Conservation (phyloP, 2,329 filamentous ascomycete species). For the Metarhizium sp. region DNA sequence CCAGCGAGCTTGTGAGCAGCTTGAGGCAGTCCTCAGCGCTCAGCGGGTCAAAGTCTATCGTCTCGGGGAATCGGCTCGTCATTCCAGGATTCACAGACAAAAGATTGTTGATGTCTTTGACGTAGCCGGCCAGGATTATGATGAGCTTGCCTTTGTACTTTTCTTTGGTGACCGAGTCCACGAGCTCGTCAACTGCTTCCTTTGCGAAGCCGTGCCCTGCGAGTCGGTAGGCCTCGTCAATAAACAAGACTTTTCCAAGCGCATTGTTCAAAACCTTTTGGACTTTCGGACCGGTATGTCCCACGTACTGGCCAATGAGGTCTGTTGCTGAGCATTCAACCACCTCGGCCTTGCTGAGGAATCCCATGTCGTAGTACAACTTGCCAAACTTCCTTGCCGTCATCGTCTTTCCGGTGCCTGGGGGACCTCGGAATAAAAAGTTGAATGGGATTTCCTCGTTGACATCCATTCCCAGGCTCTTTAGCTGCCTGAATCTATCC, state of each 20-base stretch:
- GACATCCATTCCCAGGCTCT: conserved; percentile 16
- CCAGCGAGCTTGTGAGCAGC: conserved; percentile 28
- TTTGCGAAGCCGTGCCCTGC: conserved; percentile 45
- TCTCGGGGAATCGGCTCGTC: conserved; percentile 55
- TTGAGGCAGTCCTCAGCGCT: conserved; percentile 28
- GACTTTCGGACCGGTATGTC: conserved; percentile 61
- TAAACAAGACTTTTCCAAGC: conserved; percentile 57
- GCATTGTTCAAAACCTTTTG: conserved; percentile 46
- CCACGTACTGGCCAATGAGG: conserved; percentile 57
- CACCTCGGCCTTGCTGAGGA: conserved; percentile 51
- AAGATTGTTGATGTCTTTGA: conserved; percentile 54
- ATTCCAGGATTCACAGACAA: conserved; percentile 53
- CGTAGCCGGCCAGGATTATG: conserved; percentile 61
- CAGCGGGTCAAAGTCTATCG: conserved; percentile 44
- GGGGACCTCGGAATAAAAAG: conserved; percentile 57
- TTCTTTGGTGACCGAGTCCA: conserved; percentile 43
- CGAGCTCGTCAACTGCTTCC: conserved; percentile 44
- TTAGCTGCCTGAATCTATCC: conserved; percentile 25
- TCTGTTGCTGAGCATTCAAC: conserved; percentile 60
- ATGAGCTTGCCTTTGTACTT: conserved; percentile 51
- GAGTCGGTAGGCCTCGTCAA: conserved; percentile 65
- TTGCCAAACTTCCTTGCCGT: conserved; percentile 67
- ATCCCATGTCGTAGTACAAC: conserved; percentile 65
- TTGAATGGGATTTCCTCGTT: conserved; percentile 48
- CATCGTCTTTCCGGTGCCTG: conserved; percentile 65